Conservation (phyloP, 2,329 filamentous ascomycete genomes). For the Pezicula neosporulosa region DNA sequence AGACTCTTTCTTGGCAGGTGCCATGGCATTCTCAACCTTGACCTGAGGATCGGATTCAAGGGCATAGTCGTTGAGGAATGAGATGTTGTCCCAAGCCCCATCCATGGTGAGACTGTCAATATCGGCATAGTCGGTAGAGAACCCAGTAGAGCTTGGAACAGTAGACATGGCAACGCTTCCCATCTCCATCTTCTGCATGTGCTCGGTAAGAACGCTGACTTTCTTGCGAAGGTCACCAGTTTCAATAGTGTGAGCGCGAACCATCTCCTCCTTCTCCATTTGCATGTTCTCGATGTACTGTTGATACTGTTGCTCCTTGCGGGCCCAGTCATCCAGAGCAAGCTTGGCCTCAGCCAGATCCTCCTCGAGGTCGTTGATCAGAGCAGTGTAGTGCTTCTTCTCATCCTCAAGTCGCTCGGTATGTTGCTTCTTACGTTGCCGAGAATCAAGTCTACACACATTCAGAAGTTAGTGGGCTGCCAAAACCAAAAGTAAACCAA, state of each 20-base stretch:
- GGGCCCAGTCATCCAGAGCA: constrained; percentile 66
- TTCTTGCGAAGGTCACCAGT: constrained; percentile 90
- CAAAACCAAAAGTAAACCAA: constrained; percentile 10
- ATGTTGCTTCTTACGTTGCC: constrained; percentile 97
- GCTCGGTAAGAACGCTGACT: constrained; percentile 75
- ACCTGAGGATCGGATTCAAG: constrained; percentile 51
- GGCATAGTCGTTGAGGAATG: constrained; percentile 70
- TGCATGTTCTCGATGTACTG: constrained; percentile 74
- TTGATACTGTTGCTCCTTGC: constrained; percentile 71
- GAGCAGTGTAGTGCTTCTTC: constrained; percentile 83
- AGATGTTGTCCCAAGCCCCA: constrained; percentile 77
- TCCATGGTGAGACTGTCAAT: constrained; percentile 85
- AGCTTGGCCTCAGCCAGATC: constrained; percentile 66
- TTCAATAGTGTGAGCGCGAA: constrained; percentile 84
- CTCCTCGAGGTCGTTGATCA: constrained; percentile 77
- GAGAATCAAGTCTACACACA: constrained; percentile 74
- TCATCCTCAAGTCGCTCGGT: constrained; percentile 95
- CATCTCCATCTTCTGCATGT: constrained; percentile 68
- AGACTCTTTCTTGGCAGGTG: constrained; percentile 52
- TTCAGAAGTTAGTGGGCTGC: constrained; percentile 17
- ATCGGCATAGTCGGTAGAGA: constrained; percentile 69
- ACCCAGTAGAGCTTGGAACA: constrained; percentile 56
- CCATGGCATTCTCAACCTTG: constrained; percentile 53
- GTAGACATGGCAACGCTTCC: constrained; percentile 56
- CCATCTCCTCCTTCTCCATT: constrained; percentile 88